Evolutionary conservation across 345 rosid genomes (phyloP), one percentile per base, ranked within the genome.

Genomic region (Aurinia saxatilis): DNA sequence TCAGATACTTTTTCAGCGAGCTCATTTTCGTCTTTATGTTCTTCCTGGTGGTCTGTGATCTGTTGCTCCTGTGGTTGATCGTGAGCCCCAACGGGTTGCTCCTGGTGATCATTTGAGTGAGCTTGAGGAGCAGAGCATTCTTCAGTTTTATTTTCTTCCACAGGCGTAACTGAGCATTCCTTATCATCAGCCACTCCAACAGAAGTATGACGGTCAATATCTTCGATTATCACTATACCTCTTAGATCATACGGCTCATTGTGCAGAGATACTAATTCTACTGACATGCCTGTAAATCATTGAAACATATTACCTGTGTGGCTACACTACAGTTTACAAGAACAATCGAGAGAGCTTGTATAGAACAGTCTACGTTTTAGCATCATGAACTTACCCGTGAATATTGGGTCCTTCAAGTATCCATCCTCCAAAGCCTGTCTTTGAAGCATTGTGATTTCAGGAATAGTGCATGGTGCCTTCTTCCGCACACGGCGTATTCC

Each of bases 381-480:
- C 62, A 47, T 13, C 56, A 66, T 14, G 40, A 71, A 74, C 92
- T 82, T 77, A 95, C 99, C 97, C 21, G 91, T 78, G 57, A 84
- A 73, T 67, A 81, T 52, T 11, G 87, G 75, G 73, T 81, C 92
- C 54, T 52, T 68, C 55, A 86, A 90, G 48, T 87, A 80, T 41
- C 83, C 91, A 49, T 79, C 91, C 75, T 80, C 96, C 75, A 86
- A 62, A 66, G 80, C 83, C 60, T 81, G 95, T 60, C 95, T 82
- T 78, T 79, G 88, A 70, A 95, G 83, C 86, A 80, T 82, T 69
- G 83, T 56, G 74, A 90, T 88, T 78, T 95, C 99, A 50, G 85
- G 55, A 57, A 76, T 62, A 54, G 98, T 95, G 77, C 99, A 95
- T 52, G 99, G 99, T n/a, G 99, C 99, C 70, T 95, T 95, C 79